Percentiles rank a stretch among this genome's conserved stretches.
Evolutionary conservation across 176 grass and related monocot species (phyloP).

Genomic region (Saccharum officinarum): DNA sequence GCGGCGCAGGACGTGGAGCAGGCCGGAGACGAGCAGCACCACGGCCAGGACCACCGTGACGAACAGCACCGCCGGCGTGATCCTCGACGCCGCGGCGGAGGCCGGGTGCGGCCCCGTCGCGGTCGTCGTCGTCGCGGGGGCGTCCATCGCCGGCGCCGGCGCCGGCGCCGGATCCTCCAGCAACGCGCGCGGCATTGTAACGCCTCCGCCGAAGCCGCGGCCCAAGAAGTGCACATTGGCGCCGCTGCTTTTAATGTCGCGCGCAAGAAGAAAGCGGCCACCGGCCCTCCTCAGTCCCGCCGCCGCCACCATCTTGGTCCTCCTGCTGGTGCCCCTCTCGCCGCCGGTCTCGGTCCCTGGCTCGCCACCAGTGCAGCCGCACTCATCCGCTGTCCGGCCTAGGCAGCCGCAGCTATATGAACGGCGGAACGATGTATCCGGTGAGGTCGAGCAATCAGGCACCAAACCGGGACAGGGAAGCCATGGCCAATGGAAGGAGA

Average conservation of each 20-base stretch:
- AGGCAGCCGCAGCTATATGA: not conserved
- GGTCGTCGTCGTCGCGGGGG: not conserved
- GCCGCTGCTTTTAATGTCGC: not conserved
- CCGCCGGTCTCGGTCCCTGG: not conserved
- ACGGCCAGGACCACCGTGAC: constrained; percentile 83
- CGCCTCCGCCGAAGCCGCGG: not conserved
- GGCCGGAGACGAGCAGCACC: constrained; percentile 73
- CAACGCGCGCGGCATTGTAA: not conserved
- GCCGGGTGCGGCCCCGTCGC: not conserved
- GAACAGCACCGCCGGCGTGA: constrained; percentile 82
- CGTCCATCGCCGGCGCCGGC: not conserved
- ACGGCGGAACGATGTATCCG: not conserved
- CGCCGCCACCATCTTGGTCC: not conserved
- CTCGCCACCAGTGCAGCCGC: not conserved
- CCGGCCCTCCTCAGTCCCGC: constrained; percentile 12
- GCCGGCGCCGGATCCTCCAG: not conserved
- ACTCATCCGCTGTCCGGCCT: constrained; percentile 26
- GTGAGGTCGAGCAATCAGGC: constrained; percentile 36
- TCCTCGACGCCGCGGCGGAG: constrained; percentile 20
- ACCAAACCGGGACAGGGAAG: constrained; percentile 24
- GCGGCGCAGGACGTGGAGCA: constrained; percentile 72
- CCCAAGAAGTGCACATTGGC: not conserved
- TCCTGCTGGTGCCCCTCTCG: too few species aligned
- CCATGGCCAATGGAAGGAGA: not conserved
- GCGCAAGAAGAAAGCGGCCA: not conserved